phyloP scores from a whole-genome alignment of 2,329 filamentous ascomycete genomes.

The Tolypocladium capitatum region DNA sequence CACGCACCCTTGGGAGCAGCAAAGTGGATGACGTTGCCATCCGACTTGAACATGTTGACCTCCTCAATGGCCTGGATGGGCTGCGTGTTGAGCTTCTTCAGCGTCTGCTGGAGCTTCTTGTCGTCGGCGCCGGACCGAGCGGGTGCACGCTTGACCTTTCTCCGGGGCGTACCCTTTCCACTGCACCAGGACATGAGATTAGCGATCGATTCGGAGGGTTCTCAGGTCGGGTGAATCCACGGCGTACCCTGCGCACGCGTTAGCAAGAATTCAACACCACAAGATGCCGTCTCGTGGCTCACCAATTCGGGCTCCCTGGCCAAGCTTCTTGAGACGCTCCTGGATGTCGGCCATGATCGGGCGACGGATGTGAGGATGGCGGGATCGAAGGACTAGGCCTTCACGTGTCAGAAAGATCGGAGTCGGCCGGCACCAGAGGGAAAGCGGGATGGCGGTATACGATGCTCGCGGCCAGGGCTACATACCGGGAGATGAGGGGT shows the following conservation, averaged over 20 bases:
- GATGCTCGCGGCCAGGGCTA: constrained; percentile 5
- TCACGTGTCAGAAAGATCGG: constrained; percentile 5
- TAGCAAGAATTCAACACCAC: neutral
- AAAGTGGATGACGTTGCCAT: constrained; percentile 99
- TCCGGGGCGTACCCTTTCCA: constrained; percentile 95
- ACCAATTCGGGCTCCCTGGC: constrained; percentile 49
- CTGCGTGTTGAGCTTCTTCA: constrained; percentile 99
- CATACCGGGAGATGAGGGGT: constrained; percentile 21
- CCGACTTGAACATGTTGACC: constrained; percentile 99
- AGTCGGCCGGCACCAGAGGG: neutral
- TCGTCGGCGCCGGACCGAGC: constrained; percentile 88
- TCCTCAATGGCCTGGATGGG: constrained; percentile 99
- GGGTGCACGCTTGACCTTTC: constrained; percentile 97
- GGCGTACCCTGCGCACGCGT: constrained; percentile 22
- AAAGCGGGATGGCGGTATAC: neutral
- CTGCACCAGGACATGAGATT: constrained; percentile 25
- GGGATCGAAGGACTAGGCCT: constrained; percentile 1
- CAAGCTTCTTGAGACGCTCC: constrained; percentile 48
- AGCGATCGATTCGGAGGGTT: constrained; percentile 12
- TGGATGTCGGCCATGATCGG: constrained; percentile 42
- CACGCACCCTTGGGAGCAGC: constrained; percentile 85
- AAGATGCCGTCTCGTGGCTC: constrained; percentile 24
- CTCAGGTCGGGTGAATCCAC: constrained; percentile 3
- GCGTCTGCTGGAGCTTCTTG: constrained; percentile 95
- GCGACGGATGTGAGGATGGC: constrained; percentile 15